Conservation (phyloP, 192 early-diverging fungal species). For the Coemansia sp. region DNA sequence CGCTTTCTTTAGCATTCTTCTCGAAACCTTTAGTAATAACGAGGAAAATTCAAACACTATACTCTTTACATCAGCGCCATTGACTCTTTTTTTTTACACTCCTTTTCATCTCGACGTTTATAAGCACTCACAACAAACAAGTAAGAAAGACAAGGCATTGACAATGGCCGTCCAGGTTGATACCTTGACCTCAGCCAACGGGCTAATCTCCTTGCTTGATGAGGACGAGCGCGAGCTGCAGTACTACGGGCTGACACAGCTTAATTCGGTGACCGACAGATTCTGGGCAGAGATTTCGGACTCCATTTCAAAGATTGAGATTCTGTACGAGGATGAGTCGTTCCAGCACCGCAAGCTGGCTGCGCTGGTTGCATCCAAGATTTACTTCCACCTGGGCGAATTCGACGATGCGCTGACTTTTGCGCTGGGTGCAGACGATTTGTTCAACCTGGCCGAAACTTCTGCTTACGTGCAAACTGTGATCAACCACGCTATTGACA, state of each 20-base stretch:
- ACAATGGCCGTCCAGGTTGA: conserved; percentile 40
- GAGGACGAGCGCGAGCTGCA: conserved; percentile 90
- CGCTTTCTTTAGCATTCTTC: too few species aligned
- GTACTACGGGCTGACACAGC: conserved; percentile 89
- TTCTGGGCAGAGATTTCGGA: conserved; percentile 99
- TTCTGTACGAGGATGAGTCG: conserved; percentile 87
- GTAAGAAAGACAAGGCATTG: background rate
- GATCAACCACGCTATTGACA: conserved; percentile 83
- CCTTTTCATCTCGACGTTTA: background rate
- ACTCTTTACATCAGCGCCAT: too few species aligned
- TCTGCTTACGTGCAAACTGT: conserved; percentile 94
- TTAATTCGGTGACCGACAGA: conserved; percentile 84
- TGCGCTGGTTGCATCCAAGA: conserved; percentile 97
- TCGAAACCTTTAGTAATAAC: too few species aligned
- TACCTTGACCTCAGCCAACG: conserved; percentile 57
- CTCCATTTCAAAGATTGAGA: conserved; percentile 76
- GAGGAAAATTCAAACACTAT: too few species aligned
- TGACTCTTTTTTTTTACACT: conserved; percentile 3
- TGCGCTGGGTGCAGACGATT: conserved; percentile 89
- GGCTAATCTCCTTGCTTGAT: conserved; percentile 91
- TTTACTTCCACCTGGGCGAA: conserved; percentile 96
- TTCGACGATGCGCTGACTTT: conserved; percentile 94
- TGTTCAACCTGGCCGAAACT: conserved; percentile 80
- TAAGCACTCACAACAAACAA: too few species aligned
- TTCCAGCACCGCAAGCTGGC: conserved; percentile 88